Evolutionary conservation across 108 stramenopile species (phyloP), one percentile per base, ranked within the genome.

Genomic region (Nannochloropsis salina): DNA sequence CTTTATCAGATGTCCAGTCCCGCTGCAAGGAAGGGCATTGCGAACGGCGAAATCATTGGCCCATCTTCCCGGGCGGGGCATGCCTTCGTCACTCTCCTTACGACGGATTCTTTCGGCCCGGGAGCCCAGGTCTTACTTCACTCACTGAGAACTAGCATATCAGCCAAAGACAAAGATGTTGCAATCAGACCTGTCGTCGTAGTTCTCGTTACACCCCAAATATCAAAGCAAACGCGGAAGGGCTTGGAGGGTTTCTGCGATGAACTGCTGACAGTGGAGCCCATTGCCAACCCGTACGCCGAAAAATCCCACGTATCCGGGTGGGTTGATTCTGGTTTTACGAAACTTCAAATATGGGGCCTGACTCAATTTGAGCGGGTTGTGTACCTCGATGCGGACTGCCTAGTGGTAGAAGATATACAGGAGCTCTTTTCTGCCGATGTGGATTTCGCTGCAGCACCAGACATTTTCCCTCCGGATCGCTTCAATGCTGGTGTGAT

Each of bases 401-500:
- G 84, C 41, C 45, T 88, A 18, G 88, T 88, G 15, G 44, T 88
- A 42, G 82, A 83, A 8, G 42, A 74, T 18, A 11, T 89, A 18
- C 86, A 86, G 42, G 44, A 90, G 86, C 86, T 90, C 87, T 88
- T 95, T 81, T 85, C 92, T 80, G 83, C 92, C 20, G 92, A 91
- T 20, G 91, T 93, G 44, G 89, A 94, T 12, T 90, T 96, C 43
- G 95, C 95, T 9, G 96, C 96, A 8, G 94, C 94, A 83, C 95
- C 95, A 4, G 94, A 96, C 83, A 86, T 95, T 9, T 92, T 96
- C 42, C 94, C 95, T 12, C 95, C 95, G 1, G 93, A 95, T 85
- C 88, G 91, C 42, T 96, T 96, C 92, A 95, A 96, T 84, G 94
- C 94, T 18, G 95, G 95, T 9, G 95, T 96, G n/a, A 42, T 96